A percentile compares a stretch with the other conserved stretches of the same genome.
Conservation (phyloP, 768 basidiomycete genomes). For the Mycena metata region DNA sequence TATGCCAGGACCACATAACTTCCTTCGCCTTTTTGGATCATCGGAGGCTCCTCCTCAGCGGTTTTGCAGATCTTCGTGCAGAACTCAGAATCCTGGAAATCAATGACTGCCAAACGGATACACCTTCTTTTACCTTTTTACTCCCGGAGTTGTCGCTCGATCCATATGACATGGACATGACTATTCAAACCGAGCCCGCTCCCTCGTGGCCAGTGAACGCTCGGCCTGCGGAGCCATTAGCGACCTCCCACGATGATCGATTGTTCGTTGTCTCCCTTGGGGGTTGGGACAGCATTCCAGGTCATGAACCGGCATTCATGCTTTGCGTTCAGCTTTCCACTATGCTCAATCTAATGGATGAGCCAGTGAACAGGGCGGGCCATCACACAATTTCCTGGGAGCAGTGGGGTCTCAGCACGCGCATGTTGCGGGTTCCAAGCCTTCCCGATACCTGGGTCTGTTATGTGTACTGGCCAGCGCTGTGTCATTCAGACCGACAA, state of each 20-base stretch:
- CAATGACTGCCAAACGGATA: background rate
- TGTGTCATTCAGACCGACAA: conserved; percentile 43
- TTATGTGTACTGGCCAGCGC: conserved; percentile 51
- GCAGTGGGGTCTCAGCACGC: conserved; percentile 49
- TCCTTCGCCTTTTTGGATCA: conserved; percentile 51
- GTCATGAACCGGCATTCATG: conserved; percentile 35
- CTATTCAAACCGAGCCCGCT: conserved; percentile 51
- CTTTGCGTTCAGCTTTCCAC: conserved; percentile 50
- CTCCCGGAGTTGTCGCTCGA: conserved; percentile 41
- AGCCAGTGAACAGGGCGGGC: conserved; percentile 11
- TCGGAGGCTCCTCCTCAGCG: conserved; percentile 22
- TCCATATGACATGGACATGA: conserved; percentile 35
- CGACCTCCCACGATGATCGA: conserved; percentile 44
- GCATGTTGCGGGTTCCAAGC: conserved; percentile 43
- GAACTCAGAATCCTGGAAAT: conserved; percentile 28
- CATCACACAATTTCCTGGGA: conserved; percentile 42
- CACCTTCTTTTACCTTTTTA: conserved; percentile 41
- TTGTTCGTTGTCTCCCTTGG: conserved; percentile 47
- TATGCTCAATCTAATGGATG: conserved; percentile 42
- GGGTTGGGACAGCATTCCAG: conserved; percentile 4
- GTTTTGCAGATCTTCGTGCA: background rate
- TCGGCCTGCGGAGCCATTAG: conserved; percentile 23
- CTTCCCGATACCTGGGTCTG: conserved; percentile 52
- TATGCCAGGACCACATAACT: conserved; percentile 40
- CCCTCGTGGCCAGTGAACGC: conserved; percentile 43